Base-by-base conservation (phyloP, 768 basidiomycete species). In the Wakefieldia striispora region DNA sequence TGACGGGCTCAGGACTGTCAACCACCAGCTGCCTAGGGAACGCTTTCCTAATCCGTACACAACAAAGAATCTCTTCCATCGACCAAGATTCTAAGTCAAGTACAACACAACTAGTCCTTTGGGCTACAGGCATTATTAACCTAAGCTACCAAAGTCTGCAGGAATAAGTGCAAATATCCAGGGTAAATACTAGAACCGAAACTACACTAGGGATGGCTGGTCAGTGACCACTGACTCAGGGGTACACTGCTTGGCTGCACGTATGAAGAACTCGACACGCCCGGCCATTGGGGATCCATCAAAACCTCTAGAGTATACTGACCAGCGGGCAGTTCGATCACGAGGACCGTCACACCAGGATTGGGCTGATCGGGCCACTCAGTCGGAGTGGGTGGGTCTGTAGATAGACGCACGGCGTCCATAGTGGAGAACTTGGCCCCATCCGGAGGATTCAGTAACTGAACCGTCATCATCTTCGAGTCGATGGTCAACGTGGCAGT, bases 261-360 rank as follows among this genome's bases (percentile, higher is more conserved):
- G 39, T 67, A 86, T 78, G 68, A 82, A 86, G 73, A 75, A 40
- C 81, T 61, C 29, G 79, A 72, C 75, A 87, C 79, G 24, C 80
- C 83, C 34, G 75, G 68, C 93, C 94, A 97, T 61, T 95, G 89
- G n/a, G 95, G 97, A 68, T 82, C 93, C 73, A 98, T 88, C 64
- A 98, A 66, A 44, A 97, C 85, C 70, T 95, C 82, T 41, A 97
- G 68, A 14, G 73, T 86, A 69, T 90, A 85, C 40, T 71, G 70
- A n/a, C 91, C 92, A 23, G 79, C 75, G 6, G 86, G 70, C 12
- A 79, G 58, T 56, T 71, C 76, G 64, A 99, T 84, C 49, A 76
- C 75, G 45, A 99, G 72, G 17, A 97, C 94, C 13, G 79, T 84
- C 50, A 94, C 89, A 21, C 81, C 83, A 0, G 79, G 74, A 70